Evolutionary conservation across 208 protist species (phyloP).

Genomic region (Endotrypanum monterogeii): DNA sequence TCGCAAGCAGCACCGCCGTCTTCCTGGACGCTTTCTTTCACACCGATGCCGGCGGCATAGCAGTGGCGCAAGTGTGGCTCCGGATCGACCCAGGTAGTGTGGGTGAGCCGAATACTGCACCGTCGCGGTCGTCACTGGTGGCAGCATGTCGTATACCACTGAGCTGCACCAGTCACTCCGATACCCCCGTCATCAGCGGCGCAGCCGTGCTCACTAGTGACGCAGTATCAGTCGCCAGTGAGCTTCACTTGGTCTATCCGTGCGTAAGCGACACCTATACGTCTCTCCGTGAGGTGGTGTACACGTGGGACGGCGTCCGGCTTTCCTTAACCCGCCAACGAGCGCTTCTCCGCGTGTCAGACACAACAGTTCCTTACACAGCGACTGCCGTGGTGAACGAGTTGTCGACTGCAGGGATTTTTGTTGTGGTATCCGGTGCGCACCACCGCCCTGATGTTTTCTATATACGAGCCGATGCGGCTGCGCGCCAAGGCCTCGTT

Average conservation of each 20-base stretch:
- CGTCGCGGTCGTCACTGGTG: background rate
- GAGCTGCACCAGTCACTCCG: background rate
- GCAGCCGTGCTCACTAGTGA: constrained; percentile 1
- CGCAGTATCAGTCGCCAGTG: background rate
- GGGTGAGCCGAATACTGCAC: background rate
- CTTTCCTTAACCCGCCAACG: constrained; percentile 4
- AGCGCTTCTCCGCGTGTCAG: constrained; percentile 13
- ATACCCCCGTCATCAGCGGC: constrained; percentile 1
- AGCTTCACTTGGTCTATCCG: constrained; percentile 14
- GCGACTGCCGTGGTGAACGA: constrained; percentile 1
- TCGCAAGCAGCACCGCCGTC: constrained; percentile 6
- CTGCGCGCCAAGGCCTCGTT: constrained; percentile 1
- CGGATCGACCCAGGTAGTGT: background rate
- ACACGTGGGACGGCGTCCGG: constrained; percentile 6
- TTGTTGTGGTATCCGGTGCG: constrained; percentile 3
- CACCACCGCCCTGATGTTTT: constrained; percentile 9
- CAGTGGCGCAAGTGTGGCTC: constrained; percentile 17
- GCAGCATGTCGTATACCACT: constrained; percentile 14
- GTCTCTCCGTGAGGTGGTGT: constrained; percentile 20
- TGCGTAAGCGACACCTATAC: background rate
- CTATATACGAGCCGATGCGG: constrained; percentile 7
- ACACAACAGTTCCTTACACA: constrained; percentile 7
- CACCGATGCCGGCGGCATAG: background rate
- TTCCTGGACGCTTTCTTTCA: background rate
- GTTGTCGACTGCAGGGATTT: background rate